Conservation (phyloP, 257 asterid genomes). For the Oldenlandia corymbosa region DNA sequence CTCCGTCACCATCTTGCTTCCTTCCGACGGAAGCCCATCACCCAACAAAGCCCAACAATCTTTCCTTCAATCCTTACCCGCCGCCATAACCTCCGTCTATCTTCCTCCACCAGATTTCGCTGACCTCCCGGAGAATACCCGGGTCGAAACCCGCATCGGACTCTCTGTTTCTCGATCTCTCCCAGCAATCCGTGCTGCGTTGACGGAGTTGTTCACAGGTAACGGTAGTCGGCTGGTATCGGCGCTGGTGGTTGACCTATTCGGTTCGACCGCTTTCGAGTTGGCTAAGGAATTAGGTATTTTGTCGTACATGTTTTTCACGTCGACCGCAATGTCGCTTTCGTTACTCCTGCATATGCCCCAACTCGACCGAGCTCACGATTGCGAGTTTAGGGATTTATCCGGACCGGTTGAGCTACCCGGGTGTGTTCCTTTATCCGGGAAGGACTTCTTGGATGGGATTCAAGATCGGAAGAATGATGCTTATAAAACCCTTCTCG, state of each 20-base stretch:
- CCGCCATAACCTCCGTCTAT: slow-evolving; percentile 27
- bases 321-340: slow-evolving; percentile 53
- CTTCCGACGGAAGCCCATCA: slow-evolving; percentile 50
- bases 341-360: slow-evolving; percentile 49
- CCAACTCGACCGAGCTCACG: slow-evolving; percentile 28
- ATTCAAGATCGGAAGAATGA: slow-evolving; percentile 54
- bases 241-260: slow-evolving; percentile 69
- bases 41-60: slow-evolving; percentile 35
- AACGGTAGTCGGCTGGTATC: slow-evolving; percentile 13
- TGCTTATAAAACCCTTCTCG: slow-evolving; percentile 51
- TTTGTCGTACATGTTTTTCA: slow-evolving; percentile 44
- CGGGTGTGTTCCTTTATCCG: slow-evolving; percentile 57
- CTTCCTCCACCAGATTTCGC: slow-evolving; percentile 47
- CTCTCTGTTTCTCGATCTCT: slow-evolving; percentile 63
- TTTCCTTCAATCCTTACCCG: slow-evolving; percentile 51
- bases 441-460: slow-evolving; percentile 49
- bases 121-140: slow-evolving; percentile 38
- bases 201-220: slow-evolving; percentile 22
- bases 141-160: slow-evolving; percentile 49
- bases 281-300: slow-evolving; percentile 39
- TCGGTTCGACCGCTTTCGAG: slow-evolving; percentile 68
- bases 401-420: slow-evolving; percentile 50
- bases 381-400: slow-evolving; percentile 44
- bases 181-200: slow-evolving; percentile 29
- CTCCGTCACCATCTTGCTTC: slow-evolving; percentile 48